Base-by-base conservation (phyloP, 1,284 basidiomycete genomes). In the Anthracocystis walkeri region DNA sequence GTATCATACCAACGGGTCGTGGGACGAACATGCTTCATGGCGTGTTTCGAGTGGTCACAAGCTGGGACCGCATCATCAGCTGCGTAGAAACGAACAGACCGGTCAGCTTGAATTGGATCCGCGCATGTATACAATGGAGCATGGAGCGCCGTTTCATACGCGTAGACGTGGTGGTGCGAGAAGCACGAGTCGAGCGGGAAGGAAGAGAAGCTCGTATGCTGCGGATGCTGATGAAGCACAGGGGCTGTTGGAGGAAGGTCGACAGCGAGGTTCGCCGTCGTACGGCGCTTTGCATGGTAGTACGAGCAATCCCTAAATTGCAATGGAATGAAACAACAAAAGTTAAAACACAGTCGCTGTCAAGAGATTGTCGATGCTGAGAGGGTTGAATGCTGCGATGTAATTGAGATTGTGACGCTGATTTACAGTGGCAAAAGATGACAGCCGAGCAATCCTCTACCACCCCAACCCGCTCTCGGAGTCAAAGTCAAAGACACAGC, bases 41-140 rank as follows among this genome's bases (percentile, higher is more conserved):
- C 65, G 77, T 6, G 45, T 66, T 7, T 77, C 73, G 33, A 77
- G 52, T 18, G 75, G 70, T 4, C 79, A 81, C 65, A 81, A 81
- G 57, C 49, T 81, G 18, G 78, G 72, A 4, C 74, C 77, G 6
- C 74, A 79, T 25, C 73, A 75, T 45, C 73, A 62, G 50, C 46
- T 75, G 33, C 41, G 64, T 2, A 52, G 68, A 20, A 71, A 75
- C 55, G 60, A 66, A 40, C 58, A 67, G 61, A 71, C 64, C 10
- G 73, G 73, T 7, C 50, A 64, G 55, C 50, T 75, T 0, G 73
- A 71, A 44, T 44, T 75, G 7, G 68, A 75, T 46, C 72, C 72
- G 38, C 53, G 61, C 14, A 51, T 70, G 49, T 75, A 75, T 27
- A 75, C 72, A 3, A 10, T 70, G 3, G 71, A 62, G 41, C 71